phyloP scores from a whole-genome alignment of 192 early-diverging fungal genomes.

The Coemansia sp. region DNA sequence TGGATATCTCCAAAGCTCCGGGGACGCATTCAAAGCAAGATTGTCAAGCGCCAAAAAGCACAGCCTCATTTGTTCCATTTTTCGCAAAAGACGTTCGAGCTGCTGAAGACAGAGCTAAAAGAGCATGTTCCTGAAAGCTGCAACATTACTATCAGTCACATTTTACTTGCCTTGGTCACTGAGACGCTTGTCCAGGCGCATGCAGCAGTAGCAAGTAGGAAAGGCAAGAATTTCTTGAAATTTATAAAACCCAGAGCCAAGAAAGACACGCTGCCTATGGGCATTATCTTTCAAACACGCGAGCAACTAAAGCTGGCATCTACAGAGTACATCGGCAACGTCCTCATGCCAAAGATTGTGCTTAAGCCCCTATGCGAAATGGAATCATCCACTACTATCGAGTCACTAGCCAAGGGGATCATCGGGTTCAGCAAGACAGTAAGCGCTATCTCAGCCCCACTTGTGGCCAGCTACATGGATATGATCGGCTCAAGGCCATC shows the following conservation, averaged over 20 bases:
- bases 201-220: background rate
- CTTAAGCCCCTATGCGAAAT: constrained; percentile 14
- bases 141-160: constrained; percentile 24
- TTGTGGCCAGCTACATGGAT: constrained; percentile 32
- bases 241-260: background rate
- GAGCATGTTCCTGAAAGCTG: constrained; percentile 16
- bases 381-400: constrained; percentile 19
- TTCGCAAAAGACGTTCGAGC: constrained; percentile 24
- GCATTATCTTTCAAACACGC: constrained; percentile 31
- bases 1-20: constrained; percentile 46
- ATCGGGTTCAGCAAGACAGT: constrained; percentile 16
- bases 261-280: constrained; percentile 16
- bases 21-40: constrained; percentile 28
- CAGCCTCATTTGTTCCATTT: constrained; percentile 46
- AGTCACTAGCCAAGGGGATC: constrained; percentile 26
- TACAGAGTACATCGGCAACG: constrained; percentile 32
- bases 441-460: constrained; percentile 12
- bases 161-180: constrained; percentile 26
- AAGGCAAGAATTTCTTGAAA: background rate
- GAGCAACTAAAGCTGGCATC: constrained; percentile 12
- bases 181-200: constrained; percentile 42
- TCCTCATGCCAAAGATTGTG: constrained; percentile 35
- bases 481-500: constrained; percentile 33
- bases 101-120: constrained; percentile 17
- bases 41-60: constrained; percentile 33